Base-by-base conservation (phyloP, 73 alveolate genomes). In the Halteria grandinella region DNA sequence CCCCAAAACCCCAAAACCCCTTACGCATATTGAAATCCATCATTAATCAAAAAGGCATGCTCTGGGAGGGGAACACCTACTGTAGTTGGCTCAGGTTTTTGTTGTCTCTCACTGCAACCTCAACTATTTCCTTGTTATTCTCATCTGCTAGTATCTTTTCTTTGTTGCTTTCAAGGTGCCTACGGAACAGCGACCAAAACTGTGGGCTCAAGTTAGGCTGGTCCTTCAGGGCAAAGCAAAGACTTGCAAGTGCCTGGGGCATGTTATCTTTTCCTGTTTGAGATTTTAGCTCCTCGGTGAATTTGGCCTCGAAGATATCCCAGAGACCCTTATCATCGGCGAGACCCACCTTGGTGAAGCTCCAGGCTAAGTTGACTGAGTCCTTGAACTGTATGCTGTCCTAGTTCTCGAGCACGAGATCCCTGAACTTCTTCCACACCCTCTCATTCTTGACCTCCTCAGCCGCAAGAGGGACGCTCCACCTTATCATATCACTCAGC, bases 71-170 rank as follows among this genome's bases (percentile, higher is more conserved):
- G 10, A 49, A 49, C 8, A n/a, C 15, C 15, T 11, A n/a, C 20
- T 49, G 10, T 49, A 23, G 20, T 49, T 49, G 15, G 15, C 20
- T 8, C 36, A 54, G 28, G 18, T 54, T 54, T 24, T 41, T 41
- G 28, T 54, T 54, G 28, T 54, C 70, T 54, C 54, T 54, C 54
- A 54, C 14, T 21, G 70, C 70, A 41, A 54, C 28, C 11, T 54
- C 70, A 8, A 54, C 70, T 10, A 54, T 41, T 54, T 54, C 54
- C 18, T 25, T 17, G 28, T 54, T 54, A 8, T 11, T 23, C 47
- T n/a, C 20, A 12, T 54, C 70, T 24, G 28, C 21, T n/a, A n/a
- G n/a, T n/a, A n/a, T n/a, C n/a, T n/a, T n/a, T 7, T 11, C 7
- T 11, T 54, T 21, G 14, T 21, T 54, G 70, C 70, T 24, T 54